phyloP scores from a whole-genome alignment of 2,329 filamentous ascomycete genomes.

The Ustilaginoidea virens region DNA sequence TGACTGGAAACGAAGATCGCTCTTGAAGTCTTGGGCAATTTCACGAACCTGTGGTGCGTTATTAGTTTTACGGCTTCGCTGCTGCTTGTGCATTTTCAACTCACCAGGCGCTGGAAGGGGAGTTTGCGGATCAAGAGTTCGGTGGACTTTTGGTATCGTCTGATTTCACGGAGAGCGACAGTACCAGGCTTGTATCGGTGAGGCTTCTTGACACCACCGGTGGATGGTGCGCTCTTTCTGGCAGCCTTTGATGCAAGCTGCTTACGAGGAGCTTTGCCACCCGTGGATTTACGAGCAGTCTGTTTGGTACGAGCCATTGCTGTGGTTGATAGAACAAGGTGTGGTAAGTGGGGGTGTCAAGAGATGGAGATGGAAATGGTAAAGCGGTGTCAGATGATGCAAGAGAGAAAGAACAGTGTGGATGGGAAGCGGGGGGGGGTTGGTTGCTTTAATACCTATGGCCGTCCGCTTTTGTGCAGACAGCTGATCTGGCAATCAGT shows the following conservation, averaged over 20 bases:
- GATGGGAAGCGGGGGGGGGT: slow-evolving; percentile 26
- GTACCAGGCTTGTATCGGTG: slow-evolving; percentile 84
- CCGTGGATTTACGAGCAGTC: slow-evolving; percentile 60
- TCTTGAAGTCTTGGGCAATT: slow-evolving; percentile 93
- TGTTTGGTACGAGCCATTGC: slow-evolving; percentile 52
- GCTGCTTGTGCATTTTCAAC: slow-evolving; percentile 9
- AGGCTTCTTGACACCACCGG: slow-evolving; percentile 94
- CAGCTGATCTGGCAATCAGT: slow-evolving; percentile 22
- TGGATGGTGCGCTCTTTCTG: slow-evolving; percentile 94
- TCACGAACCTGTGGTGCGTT: slow-evolving; percentile 52
- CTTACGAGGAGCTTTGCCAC: slow-evolving; percentile 75
- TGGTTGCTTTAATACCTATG: slow-evolving; percentile 25
- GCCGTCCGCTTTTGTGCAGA: slow-evolving; percentile 13
- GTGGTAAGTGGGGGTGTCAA: slow-evolving; percentile 16
- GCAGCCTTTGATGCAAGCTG: slow-evolving; percentile 97
- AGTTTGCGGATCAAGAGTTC: slow-evolving; percentile 95
- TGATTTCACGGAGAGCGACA: slow-evolving; percentile 95
- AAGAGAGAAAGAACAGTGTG: slow-evolving; percentile 23
- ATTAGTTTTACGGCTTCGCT: slow-evolving; percentile 2
- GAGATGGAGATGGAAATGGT: too few relatives aligned
- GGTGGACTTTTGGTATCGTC: slow-evolving; percentile 94
- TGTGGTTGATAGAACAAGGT: slow-evolving; percentile 17
- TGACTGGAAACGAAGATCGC: slow-evolving; percentile 92
- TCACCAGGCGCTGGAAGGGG: slow-evolving; percentile 86
- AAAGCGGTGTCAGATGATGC: too few relatives aligned